These are phyloP conservation scores for Fusarium compactum DNA, from an alignment of 2,329 filamentous ascomycete genomes.

Conservation along the genomic window DNA sequence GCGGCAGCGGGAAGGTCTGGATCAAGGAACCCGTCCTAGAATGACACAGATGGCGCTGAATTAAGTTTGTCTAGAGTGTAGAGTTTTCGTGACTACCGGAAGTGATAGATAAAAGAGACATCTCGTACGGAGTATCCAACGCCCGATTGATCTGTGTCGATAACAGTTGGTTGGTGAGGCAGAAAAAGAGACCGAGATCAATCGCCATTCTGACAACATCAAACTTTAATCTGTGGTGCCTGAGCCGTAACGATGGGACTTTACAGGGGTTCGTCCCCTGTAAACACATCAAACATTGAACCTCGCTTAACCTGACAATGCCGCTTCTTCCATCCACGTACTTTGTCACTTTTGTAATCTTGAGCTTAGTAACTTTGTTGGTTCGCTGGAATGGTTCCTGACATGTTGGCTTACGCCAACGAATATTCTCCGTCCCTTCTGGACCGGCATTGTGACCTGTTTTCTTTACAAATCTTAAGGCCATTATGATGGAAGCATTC, in stretches of 20 bases:
- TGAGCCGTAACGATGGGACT: constrained; percentile 11
- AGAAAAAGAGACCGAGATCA: neutral
- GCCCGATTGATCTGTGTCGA: neutral
- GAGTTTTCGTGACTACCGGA: neutral
- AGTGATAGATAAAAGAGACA: neutral
- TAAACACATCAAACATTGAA: neutral
- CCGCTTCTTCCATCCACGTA: neutral
- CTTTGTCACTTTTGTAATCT: neutral
- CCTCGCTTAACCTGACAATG: neutral
- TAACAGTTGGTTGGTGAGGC: too few species aligned
- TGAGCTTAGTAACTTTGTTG: neutral
- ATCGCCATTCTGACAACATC: neutral
- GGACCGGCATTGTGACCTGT: neutral
- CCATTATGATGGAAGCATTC: neutral
- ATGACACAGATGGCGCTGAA: constrained; percentile 16
- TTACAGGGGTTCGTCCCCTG: neutral
- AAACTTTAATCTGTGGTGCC: constrained; percentile 9
- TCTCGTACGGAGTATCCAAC: neutral
- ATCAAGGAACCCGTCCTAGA: neutral
- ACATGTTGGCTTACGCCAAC: neutral
- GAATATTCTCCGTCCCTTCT: neutral
- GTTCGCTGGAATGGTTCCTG: constrained; percentile 2
- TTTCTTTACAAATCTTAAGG: neutral
- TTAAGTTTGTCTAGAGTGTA: neutral
- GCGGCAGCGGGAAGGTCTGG: neutral